Conservation (phyloP, 805 yeast genomes). For the Barnettozyma sp. region DNA sequence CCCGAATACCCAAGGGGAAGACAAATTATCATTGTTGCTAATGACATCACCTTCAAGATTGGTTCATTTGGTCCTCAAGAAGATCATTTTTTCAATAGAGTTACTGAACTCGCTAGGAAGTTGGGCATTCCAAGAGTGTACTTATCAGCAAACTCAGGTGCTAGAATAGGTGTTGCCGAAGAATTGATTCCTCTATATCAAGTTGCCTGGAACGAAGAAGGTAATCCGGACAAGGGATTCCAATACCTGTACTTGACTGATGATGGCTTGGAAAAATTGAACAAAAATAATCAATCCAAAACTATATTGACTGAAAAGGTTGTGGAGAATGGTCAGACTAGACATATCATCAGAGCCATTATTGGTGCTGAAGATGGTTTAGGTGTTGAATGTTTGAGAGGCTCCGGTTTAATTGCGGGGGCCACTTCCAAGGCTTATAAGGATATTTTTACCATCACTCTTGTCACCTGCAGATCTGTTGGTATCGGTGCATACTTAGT, state of each 20-base stretch:
- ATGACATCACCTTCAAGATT: conserved; percentile 94
- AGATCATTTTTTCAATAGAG: conserved; percentile 85
- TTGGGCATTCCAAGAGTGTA: conserved; percentile 93
- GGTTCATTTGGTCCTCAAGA: conserved; percentile 99
- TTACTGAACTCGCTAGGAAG: conserved; percentile 84
- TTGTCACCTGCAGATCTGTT: conserved; percentile 98
- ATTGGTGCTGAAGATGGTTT: conserved; percentile 94
- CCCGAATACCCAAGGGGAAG: conserved; percentile 98
- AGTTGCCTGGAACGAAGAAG: conserved; percentile 86
- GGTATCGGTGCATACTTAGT: conserved; percentile 99
- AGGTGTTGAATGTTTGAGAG: conserved; percentile 97
- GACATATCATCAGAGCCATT: conserved; percentile 75
- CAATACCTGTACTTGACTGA: conserved; percentile 75
- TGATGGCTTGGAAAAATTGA: conserved; percentile 52
- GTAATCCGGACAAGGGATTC: conserved; percentile 79
- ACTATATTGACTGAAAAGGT: conserved; percentile 67
- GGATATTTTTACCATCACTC: conserved; percentile 94
- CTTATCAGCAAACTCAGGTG: conserved; percentile 98
- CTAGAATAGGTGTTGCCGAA: conserved; percentile 97
- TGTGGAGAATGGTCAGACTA: conserved; percentile 80
- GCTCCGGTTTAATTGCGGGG: conserved; percentile 98
- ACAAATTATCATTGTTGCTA: conserved; percentile 86
- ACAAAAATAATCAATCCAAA: conserved; percentile 51
- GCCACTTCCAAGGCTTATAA: conserved; percentile 96
- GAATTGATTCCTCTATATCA: conserved; percentile 84